Evolutionary conservation across 495 filamentous ascomycete genomes (phyloP), one percentile per base, ranked within the genome.

Genomic region (Massariosphaeria phaeospora): DNA sequence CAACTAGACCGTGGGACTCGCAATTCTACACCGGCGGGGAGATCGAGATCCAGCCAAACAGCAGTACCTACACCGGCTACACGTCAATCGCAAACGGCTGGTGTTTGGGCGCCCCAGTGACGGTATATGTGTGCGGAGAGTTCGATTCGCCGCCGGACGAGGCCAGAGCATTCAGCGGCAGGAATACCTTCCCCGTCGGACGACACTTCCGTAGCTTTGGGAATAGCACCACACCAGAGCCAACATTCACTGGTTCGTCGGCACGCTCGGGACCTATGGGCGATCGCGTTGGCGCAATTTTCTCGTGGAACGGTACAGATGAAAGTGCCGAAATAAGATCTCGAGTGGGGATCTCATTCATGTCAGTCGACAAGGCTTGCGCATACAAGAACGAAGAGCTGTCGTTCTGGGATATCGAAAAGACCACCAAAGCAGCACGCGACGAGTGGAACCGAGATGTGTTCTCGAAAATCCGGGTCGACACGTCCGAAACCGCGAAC

Each of bases 401-500:
- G 10, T 18, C 45, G 4, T 55, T 52, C 0, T 66, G 64, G 62
- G 63, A 62, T 27, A 36, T 71, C 17, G 58, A 67, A 45, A 35
- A 52, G n/a, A 64, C 60, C 7, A 64, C 59, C 2, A 29, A 60
- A 38, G 56, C 52, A 8, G 62, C 67, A 4, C 40, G 54, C 2
- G 26, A 59, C 15, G 61, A 66, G 36, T 71, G 69, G 69, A 70
- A 70, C 38, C 18, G 49, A 6, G 61, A 71, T 20, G 69, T 70
- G 13, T 69, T 71, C 48, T 63, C 57, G 18, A 69, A 68, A 45
- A 66, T 70, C 20, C 58, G 41, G 15, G 63, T 67, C 7, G 46
- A 59, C 18, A 61, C 56, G 5, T 61, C 57, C 12, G 29, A 27
- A 11, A 39, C 36, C 15, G 59, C 57, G 10, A 71, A 71, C 33